phyloP scores from a whole-genome alignment of 257 asterid species.

The Leonotis leonurus region DNA sequence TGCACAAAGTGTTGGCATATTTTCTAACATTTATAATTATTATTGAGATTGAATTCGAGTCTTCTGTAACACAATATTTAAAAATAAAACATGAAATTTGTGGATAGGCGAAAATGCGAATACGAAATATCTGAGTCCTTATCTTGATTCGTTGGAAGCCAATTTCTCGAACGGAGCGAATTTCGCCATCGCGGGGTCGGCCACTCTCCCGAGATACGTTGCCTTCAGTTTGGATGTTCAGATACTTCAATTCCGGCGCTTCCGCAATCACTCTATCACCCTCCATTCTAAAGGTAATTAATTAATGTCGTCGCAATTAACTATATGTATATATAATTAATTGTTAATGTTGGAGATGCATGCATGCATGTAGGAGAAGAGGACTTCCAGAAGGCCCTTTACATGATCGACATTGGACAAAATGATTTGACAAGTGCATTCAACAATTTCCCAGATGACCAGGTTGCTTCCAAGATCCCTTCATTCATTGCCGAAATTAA shows the following conservation, averaged over 20 bases:
- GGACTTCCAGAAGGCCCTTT: conserved; percentile 31
- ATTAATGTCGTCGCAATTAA: too few species aligned
- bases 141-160: conserved; percentile 31
- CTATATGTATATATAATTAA: too few species aligned
- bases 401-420: conserved; percentile 44
- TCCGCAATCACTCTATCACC: conserved; percentile 27
- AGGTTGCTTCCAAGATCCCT: conserved; percentile 29
- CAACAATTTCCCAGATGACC: conserved; percentile 15
- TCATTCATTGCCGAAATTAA: conserved; percentile 32
- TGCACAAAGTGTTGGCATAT: too few species aligned
- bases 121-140: conserved; percentile 35
- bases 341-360: too few species aligned
- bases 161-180: conserved; percentile 40
- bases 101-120: conserved; percentile 37
- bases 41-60: too few species aligned
- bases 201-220: conserved; percentile 23
- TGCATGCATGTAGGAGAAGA: conserved; percentile 23
- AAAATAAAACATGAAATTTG: too few species aligned
- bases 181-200: conserved; percentile 37
- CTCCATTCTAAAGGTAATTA: conserved; percentile 21
- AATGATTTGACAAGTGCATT: conserved; percentile 33
- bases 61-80: too few species aligned
- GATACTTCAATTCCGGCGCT: conserved; percentile 30
- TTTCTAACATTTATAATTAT: too few species aligned
- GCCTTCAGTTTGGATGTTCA: conserved; percentile 33